Evolutionary conservation across 202 grass and related monocot genomes (phyloP), one percentile per base, ranked within the genome.

Genomic region (Schoenoplectus tabernaemontani): DNA sequence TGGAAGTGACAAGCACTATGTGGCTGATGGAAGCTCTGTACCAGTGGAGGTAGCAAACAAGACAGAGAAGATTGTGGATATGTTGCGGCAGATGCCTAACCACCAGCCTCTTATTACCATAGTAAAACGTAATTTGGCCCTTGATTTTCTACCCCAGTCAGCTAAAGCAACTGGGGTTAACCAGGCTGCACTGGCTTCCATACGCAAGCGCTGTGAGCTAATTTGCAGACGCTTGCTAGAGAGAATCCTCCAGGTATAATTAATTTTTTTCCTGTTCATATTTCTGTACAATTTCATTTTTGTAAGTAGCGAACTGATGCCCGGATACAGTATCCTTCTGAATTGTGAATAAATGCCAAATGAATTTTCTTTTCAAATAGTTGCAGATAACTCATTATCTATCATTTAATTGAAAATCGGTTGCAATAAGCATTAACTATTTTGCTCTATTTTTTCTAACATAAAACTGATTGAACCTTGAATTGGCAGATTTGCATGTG

Each of bases 61-160:
- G 85, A 96, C 96, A 26, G 96, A 99, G 83, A 92, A 99, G 85
- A 99, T 99, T 87, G 96, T 99, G 76, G 88, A 99, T 77, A 99
- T 99, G 92, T 73, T 99, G 83, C 92, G 90, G 82, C 89, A 92
- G 72, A 99, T 99, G 92, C 80, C 89, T 56, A 99, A 96, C 83
- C 90, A 90, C 86, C 91, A 91, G 80, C 96, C 88, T 71, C 82
- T 99, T 83, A 88, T 99, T 83, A 99, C 92, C 56, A 82, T 99
- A 61, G 68, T 99, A 86, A 96, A 93, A 61, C 86, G 92, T 16
- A 99, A 87, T 67, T 82, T 99, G 71, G 61, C 87, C 48, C 92
- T 99, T 10, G 92, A 99, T 88, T 99, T 96, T 87, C 96, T 99
- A 68, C 96, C 96, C 65, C 96, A 91, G 83, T 95, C 96, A 80